Evolutionary conservation across 768 basidiomycete genomes (phyloP).

Genomic region (Trametes cingulata): DNA sequence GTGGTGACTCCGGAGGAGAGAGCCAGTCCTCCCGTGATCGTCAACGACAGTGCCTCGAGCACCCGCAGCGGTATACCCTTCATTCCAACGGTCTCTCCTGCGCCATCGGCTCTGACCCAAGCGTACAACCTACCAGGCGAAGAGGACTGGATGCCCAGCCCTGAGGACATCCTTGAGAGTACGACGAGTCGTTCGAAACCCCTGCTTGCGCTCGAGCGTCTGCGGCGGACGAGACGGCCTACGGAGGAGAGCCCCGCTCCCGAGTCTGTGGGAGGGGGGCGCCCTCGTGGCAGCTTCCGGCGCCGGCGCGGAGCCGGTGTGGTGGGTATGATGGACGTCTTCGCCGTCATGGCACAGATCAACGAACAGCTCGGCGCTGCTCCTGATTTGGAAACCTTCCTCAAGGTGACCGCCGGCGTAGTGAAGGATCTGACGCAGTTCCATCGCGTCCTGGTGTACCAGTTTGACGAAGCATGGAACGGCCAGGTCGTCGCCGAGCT

Average conservation of each 20-base stretch:
- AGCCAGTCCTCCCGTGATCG: neutral
- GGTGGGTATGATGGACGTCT: conserved; percentile 75
- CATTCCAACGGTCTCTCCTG: conserved; percentile 1
- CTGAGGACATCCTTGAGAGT: conserved; percentile 66
- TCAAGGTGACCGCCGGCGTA: conserved; percentile 72
- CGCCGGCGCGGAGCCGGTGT: conserved; percentile 26
- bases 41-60: neutral
- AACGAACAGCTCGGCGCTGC: conserved; percentile 77
- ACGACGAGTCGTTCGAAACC: conserved; percentile 71
- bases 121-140: conserved; percentile 26
- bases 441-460: conserved; percentile 79
- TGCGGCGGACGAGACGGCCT: conserved; percentile 49
- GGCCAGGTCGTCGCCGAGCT: conserved; percentile 79
- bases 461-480: conserved; percentile 81
- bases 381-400: conserved; percentile 62
- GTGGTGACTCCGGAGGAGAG: conserved; percentile 21
- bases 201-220: conserved; percentile 66
- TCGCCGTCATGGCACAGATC: conserved; percentile 75
- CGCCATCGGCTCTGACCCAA: conserved; percentile 3
- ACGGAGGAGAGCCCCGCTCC: neutral
- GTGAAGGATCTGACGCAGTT: conserved; percentile 81
- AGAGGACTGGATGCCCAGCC: conserved; percentile 45
- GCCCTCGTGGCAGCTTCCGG: conserved; percentile 10
- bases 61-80: neutral
- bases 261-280: neutral